Percentiles rank a stretch among this genome's conserved stretches.
Conservation (phyloP, 345 rosid genomes). For the Melaleuca alternifolia region DNA sequence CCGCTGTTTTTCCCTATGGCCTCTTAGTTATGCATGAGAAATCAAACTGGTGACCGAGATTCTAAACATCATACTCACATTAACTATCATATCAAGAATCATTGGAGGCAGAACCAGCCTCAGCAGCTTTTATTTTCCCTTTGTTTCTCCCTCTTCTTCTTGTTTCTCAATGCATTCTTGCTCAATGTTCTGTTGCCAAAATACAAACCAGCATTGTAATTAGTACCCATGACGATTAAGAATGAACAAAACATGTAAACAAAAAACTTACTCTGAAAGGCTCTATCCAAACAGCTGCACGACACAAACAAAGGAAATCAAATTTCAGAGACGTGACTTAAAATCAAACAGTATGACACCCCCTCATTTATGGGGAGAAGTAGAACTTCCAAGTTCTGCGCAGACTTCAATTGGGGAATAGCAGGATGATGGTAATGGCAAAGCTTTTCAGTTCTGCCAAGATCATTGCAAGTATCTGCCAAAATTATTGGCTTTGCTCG, state of each 20-base stretch:
- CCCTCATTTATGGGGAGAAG: neutral
- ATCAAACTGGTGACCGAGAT: neutral
- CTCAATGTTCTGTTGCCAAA: slow-evolving; percentile 49
- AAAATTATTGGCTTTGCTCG: neutral
- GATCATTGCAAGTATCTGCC: neutral
- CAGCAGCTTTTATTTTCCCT: slow-evolving; percentile 69
- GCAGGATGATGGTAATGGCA: neutral
- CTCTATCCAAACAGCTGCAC: slow-evolving; percentile 61
- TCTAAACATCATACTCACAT: neutral
- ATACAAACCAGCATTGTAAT: neutral
- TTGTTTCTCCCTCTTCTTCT: slow-evolving; percentile 82
- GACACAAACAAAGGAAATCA: slow-evolving; percentile 16
- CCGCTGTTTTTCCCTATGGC: neutral
- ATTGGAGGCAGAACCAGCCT: slow-evolving; percentile 8
- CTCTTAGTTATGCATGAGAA: neutral
- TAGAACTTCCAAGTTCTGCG: neutral
- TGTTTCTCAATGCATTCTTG: slow-evolving; percentile 82
- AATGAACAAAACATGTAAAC: neutral
- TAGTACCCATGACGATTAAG: neutral
- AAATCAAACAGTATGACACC: neutral
- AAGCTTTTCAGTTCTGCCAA: neutral
- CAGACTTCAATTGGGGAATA: neutral
- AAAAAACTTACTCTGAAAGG: slow-evolving; percentile 43
- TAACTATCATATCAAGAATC: neutral
- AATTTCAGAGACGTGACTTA: neutral